A percentile compares a stretch with the other conserved stretches of the same genome.
phyloP scores from a whole-genome alignment of 1,139 yeast species.

The Zygosaccharomyces pseudobailii region DNA sequence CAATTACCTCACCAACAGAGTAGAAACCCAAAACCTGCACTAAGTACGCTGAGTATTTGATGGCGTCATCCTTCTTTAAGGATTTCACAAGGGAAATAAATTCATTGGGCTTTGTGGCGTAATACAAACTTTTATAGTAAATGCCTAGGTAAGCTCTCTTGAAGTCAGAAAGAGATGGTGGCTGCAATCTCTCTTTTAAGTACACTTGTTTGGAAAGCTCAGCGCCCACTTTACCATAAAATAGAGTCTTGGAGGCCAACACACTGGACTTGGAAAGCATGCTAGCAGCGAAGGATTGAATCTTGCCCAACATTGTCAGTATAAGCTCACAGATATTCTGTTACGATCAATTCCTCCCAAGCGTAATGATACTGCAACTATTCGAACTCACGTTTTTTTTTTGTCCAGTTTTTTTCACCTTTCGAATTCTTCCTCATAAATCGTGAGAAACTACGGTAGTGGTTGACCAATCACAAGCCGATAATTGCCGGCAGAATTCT shows the following conservation, averaged over 20 bases:
- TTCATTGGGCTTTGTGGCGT: slow-evolving; percentile 45
- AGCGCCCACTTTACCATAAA: slow-evolving; percentile 87
- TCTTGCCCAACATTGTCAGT: slow-evolving; percentile 24
- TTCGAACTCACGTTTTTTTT: neutral
- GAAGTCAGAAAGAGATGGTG: slow-evolving; percentile 78
- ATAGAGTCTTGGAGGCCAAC: slow-evolving; percentile 48
- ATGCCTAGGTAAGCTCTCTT: slow-evolving; percentile 65
- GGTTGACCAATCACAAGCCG: slow-evolving; percentile 13
- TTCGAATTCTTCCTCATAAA: neutral
- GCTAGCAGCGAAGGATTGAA: slow-evolving; percentile 25
- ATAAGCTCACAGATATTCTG: neutral
- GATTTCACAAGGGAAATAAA: slow-evolving; percentile 38
- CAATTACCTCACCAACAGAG: slow-evolving; percentile 92
- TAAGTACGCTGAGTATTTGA: slow-evolving; percentile 70
- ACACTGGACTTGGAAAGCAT: slow-evolving; percentile 22
- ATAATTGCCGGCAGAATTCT: slow-evolving; percentile 1
- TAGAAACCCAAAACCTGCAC: slow-evolving; percentile 87
- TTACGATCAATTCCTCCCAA: neutral
- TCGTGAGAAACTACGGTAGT: slow-evolving; percentile 6
- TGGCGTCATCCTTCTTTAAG: slow-evolving; percentile 52
- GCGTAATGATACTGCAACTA: neutral
- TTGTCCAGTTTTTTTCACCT: neutral
- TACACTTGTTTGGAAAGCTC: slow-evolving; percentile 89
- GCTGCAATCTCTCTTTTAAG: slow-evolving; percentile 87
- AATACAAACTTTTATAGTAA: slow-evolving; percentile 39